A percentile compares a stretch with the other conserved stretches of the same genome.
phyloP scores from a whole-genome alignment of 768 basidiomycete genomes.

The Amanita jacksonii region DNA sequence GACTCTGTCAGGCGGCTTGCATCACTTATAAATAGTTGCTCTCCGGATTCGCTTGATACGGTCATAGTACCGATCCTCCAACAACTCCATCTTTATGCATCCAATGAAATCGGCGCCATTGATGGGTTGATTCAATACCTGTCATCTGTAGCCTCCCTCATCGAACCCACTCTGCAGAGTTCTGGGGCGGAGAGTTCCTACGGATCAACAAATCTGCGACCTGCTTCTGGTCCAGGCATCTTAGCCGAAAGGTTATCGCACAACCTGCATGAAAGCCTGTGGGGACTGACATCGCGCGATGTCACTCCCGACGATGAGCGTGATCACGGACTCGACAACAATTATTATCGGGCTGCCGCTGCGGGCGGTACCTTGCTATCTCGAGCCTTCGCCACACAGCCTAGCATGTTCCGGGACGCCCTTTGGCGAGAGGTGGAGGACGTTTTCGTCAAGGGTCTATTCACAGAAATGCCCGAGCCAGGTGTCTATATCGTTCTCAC shows the following conservation, averaged over 20 bases:
- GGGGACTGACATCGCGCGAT: slow-evolving; percentile 9
- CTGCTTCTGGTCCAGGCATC: slow-evolving; percentile 9
- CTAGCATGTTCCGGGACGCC: slow-evolving; percentile 5
- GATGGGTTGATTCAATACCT: neutral
- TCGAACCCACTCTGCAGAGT: neutral
- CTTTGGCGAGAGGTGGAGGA: slow-evolving; percentile 13
- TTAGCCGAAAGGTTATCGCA: slow-evolving; percentile 9
- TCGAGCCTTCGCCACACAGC: slow-evolving; percentile 9
- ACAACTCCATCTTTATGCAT: neutral
- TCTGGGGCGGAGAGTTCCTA: neutral
- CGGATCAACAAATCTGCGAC: slow-evolving; percentile 5
- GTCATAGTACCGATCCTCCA: neutral
- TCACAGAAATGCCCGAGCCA: slow-evolving; percentile 12
- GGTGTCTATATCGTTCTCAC: slow-evolving; percentile 10
- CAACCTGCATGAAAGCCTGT: slow-evolving; percentile 3
- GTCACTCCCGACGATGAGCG: slow-evolving; percentile 1
- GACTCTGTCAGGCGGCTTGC: neutral
- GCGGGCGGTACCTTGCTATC: slow-evolving; percentile 10
- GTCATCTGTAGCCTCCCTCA: neutral
- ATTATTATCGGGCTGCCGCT: slow-evolving; percentile 8
- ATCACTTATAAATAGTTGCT: neutral
- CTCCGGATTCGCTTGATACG: neutral
- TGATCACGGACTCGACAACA: slow-evolving; percentile 1
- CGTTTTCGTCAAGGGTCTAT: slow-evolving; percentile 11
- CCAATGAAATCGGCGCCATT: neutral